These are phyloP conservation scores for Agrostemma githago DNA, from an alignment of 148 eudicot genomes.

Conservation along the genomic window DNA sequence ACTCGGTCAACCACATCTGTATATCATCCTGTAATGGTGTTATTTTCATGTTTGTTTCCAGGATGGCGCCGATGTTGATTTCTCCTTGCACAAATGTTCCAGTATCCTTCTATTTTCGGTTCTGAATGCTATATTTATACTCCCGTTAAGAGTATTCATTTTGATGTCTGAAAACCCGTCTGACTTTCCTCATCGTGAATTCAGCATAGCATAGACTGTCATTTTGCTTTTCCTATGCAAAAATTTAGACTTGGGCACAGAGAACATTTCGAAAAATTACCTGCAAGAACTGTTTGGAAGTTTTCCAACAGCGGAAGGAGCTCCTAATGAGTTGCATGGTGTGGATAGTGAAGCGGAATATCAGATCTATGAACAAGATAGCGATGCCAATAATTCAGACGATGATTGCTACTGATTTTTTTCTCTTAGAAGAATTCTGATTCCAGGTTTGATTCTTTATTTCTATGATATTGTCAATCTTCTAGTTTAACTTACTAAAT, in stretches of 20 bases:
- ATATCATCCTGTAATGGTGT: constrained; percentile 10
- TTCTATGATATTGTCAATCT: neutral
- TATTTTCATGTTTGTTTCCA: constrained; percentile 19
- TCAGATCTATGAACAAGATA: constrained; percentile 72
- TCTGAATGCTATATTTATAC: neutral
- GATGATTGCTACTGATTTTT: constrained; percentile 37
- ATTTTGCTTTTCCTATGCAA: constrained; percentile 39
- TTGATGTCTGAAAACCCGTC: neutral
- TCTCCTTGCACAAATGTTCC: constrained; percentile 40
- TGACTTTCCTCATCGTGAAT: neutral
- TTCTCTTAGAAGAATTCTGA: neutral
- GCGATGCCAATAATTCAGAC: constrained; percentile 53
- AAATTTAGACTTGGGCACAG: constrained; percentile 44
- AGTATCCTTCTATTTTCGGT: constrained; percentile 53
- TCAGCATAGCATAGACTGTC: neutral
- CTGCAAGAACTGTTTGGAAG: constrained; percentile 85
- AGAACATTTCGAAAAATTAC: constrained; percentile 62
- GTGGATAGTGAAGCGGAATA: constrained; percentile 62
- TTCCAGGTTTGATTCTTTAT: neutral
- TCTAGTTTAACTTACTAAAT: no score
- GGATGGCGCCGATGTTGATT: constrained; percentile 54
- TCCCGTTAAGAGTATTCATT: neutral
- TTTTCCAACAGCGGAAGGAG: constrained; percentile 50
- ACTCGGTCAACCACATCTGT: neutral
- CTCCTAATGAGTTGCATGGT: constrained; percentile 28